These are phyloP conservation scores for Puccinia horiana DNA, from an alignment of 1,284 basidiomycete genomes.

Conservation along the genomic window DNA sequence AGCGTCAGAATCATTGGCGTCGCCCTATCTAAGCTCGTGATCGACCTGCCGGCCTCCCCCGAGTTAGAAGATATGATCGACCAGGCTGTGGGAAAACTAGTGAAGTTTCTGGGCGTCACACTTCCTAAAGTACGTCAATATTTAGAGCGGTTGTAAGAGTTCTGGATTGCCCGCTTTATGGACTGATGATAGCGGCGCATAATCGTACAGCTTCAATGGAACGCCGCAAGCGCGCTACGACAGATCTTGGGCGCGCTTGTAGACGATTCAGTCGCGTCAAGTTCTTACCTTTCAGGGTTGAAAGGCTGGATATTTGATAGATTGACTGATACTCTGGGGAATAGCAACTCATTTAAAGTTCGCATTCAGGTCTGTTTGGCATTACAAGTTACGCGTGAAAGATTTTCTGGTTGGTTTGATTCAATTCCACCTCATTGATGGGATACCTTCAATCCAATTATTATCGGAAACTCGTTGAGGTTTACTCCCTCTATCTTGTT, in stretches of 20 bases:
- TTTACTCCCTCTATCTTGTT: too few species aligned
- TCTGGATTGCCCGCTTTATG: not conserved
- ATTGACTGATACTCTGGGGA: conserved; percentile 8
- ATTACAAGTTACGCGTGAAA: conserved; percentile 12
- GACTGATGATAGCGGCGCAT: not conserved
- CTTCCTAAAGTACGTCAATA: conserved; percentile 24
- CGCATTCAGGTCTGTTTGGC: conserved; percentile 42
- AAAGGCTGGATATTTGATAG: not conserved
- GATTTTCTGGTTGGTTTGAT: not conserved
- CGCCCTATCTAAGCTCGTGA: not conserved
- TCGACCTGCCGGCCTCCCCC: not conserved
- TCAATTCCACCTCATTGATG: not conserved
- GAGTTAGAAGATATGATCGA: not conserved
- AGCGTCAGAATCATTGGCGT: conserved; percentile 26
- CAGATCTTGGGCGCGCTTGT: conserved; percentile 16
- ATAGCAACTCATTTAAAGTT: conserved; percentile 37
- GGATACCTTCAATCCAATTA: not conserved
- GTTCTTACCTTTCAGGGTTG: not conserved
- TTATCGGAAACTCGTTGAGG: too few species aligned
- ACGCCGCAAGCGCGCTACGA: conserved; percentile 27
- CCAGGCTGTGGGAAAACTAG: not conserved
- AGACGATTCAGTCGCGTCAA: not conserved
- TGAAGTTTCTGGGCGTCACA: not conserved
- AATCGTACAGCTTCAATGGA: conserved; percentile 43
- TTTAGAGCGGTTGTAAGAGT: not conserved